phyloP scores from a whole-genome alignment of 495 filamentous ascomycete species.

The Clohesyomyces aquaticus region DNA sequence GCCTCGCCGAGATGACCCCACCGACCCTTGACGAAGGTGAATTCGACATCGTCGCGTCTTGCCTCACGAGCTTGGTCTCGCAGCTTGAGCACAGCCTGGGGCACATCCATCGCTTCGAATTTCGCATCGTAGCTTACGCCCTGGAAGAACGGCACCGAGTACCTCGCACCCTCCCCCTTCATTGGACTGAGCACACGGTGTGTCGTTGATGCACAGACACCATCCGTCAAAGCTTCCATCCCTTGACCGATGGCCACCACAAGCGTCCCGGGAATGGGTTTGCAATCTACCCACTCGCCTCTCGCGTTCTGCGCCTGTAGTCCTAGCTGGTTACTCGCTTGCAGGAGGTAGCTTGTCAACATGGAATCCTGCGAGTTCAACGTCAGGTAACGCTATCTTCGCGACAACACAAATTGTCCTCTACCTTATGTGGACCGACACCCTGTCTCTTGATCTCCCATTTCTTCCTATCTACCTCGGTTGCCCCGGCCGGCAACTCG shows the following conservation, averaged over 20 bases:
- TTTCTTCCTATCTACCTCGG: constrained; percentile 39
- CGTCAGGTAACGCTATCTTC: too few relatives aligned
- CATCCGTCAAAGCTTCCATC: constrained; percentile 85
- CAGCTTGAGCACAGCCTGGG: constrained; percentile 64
- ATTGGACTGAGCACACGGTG: constrained; percentile 71
- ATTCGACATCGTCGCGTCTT: constrained; percentile 72
- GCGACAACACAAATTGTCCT: too few relatives aligned
- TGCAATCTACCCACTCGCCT: constrained; percentile 80
- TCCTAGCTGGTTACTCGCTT: constrained; percentile 76
- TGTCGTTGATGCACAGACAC: constrained; percentile 84
- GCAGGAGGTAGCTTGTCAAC: constrained; percentile 83
- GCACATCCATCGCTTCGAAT: constrained; percentile 77
- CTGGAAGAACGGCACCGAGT: constrained; percentile 90
- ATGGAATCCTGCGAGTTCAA: too few relatives aligned
- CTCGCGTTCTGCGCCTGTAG: constrained; percentile 87
- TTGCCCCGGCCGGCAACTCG: constrained; percentile 41
- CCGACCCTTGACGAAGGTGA: constrained; percentile 71
- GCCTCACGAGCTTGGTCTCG: constrained; percentile 56
- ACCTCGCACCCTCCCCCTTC: constrained; percentile 71
- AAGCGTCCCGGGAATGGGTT: constrained; percentile 61
- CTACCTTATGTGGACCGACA: constrained; percentile 94
- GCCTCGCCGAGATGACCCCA: constrained; percentile 78
- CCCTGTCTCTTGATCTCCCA: constrained; percentile 65
- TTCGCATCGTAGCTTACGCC: constrained; percentile 80
- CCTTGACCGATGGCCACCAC: constrained; percentile 95